Evolutionary conservation across 805 yeast genomes (phyloP), one percentile per base, ranked within the genome.

Genomic region (Zygosaccharomyces kombuchaensis): DNA sequence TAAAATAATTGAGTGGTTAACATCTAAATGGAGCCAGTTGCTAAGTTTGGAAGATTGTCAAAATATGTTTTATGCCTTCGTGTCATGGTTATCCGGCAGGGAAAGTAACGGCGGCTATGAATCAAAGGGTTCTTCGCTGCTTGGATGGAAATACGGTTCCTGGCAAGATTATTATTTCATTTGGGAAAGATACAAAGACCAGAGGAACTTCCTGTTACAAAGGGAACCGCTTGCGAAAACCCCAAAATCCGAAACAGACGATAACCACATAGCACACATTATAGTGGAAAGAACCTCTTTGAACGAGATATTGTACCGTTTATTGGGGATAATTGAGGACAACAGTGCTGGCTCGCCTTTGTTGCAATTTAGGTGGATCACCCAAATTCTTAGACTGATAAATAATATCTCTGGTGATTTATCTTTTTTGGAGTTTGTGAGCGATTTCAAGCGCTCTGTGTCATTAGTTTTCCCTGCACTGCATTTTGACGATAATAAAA

Each of bases 1-100:
- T 10, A 70, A 64, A 39, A 60, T 81, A 0, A 56, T 69, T 7
- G 67, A 71, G 9, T 84, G 91, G 91, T 36, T 80, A 3, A 31
- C 63, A 1, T 57, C 71, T 0, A 78, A 75, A 53, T 76, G 81
- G 80, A 56, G 55, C 9, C 58, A 62, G n/a, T 29, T 65, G 4
- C 17, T 45, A 1, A 26, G 36, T 1, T 19, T 53, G 1, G 37
- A 50, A 2, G 45, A 48, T 3, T 53, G 44, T 26, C 50, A 61
- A 36, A 26, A 44, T 13, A 10, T 48, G 0, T 52, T 76, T 12
- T 60, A 68, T 6, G 31, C 51, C 1, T 72, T 78, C 52, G 32
- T 76, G 2, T 50, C 63, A 1, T 79, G 84, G 84, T 36, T 77
- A 16, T 53, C 69, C 31, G 74, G 53, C 9, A 41, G 45, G 23